These are phyloP conservation scores for Marchantia polymorpha DNA, from an alignment of 225 moss, liverwort and hornwort species.

Conservation along the genomic window DNA sequence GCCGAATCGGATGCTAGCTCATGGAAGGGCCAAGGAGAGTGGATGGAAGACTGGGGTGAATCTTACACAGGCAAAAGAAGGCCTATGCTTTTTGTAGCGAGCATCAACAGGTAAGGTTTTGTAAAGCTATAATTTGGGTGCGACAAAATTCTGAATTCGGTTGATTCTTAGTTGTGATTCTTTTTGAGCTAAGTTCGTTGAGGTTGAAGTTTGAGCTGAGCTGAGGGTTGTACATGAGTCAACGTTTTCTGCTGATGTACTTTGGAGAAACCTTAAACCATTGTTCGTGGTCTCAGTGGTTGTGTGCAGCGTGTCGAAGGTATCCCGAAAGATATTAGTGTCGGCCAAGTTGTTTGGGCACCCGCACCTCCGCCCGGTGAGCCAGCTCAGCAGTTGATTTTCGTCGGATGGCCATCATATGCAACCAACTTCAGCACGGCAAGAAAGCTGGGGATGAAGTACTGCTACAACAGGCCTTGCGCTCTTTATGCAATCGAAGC, in stretches of 20 bases:
- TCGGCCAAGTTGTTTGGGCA: conserved; percentile 98
- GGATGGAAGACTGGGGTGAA: conserved; percentile 99
- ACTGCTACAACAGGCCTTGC: conserved; percentile 93
- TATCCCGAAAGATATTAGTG: conserved; percentile 75
- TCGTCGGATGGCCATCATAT: conserved; percentile 88
- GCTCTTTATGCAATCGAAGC: conserved; percentile 76
- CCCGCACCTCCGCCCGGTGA: conserved; percentile 50
- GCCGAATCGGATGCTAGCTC: conserved; percentile 63
- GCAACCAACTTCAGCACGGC: conserved; percentile 82
- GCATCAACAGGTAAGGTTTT: conserved; percentile 55
- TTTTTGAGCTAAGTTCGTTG: too few relatives aligned
- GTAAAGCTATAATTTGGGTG: neutral
- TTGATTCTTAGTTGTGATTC: neutral
- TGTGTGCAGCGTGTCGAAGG: conserved; percentile 90
- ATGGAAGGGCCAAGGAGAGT: conserved; percentile 98
- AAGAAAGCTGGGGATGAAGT: conserved; percentile 95
- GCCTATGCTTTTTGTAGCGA: conserved; percentile 83
- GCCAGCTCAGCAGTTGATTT: conserved; percentile 62
- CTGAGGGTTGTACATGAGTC: neutral
- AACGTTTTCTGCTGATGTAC: too few relatives aligned
- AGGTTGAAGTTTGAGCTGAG: neutral
- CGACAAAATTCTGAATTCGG: neutral
- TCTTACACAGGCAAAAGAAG: conserved; percentile 84
- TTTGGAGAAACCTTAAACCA: neutral
- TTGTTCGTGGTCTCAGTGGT: conserved; percentile 58